A percentile compares a stretch with the other conserved stretches of the same genome.
phyloP scores from a whole-genome alignment of 78 protist genomes.

The slime mould (Dictyostelium discoideum) region DNA sequence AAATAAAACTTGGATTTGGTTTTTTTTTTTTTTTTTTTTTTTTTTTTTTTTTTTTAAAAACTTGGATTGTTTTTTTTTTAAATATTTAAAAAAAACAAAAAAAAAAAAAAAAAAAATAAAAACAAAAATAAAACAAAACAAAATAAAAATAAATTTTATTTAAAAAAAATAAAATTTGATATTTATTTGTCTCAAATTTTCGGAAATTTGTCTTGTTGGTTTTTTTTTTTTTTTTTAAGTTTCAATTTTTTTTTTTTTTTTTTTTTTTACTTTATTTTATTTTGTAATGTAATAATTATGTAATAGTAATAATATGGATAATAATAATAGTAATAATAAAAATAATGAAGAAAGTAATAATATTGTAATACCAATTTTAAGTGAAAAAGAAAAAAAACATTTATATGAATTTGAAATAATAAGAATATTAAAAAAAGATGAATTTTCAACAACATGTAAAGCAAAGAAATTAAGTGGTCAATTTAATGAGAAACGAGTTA shows the following conservation, averaged over 20 bases:
- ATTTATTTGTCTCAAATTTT: too few relatives aligned
- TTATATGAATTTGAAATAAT: background rate
- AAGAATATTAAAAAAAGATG: background rate
- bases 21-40: background rate
- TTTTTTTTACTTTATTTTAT: too few relatives aligned
- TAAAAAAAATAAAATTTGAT: too few relatives aligned
- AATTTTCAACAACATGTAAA: background rate
- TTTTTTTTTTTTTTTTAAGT: too few relatives aligned
- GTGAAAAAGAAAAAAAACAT: background rate
- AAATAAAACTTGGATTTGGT: background rate
- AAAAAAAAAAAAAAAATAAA: background rate
- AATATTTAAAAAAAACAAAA: too few relatives aligned
- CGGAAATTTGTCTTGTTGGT: too few relatives aligned
- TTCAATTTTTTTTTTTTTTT: too few relatives aligned
- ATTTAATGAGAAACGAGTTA: background rate
- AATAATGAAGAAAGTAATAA: background rate
- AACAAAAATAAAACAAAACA: background rate
- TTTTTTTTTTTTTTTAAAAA: too few relatives aligned
- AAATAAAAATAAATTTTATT: too few relatives aligned
- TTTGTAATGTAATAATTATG: too few relatives aligned
- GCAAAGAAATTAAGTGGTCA: background rate
- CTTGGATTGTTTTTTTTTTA: background rate
- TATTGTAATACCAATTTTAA: background rate
- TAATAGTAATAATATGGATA: too few relatives aligned
- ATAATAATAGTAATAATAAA: background rate